Base-by-base conservation (phyloP, 192 early-diverging fungal genomes). In the Coemansia sp. region DNA sequence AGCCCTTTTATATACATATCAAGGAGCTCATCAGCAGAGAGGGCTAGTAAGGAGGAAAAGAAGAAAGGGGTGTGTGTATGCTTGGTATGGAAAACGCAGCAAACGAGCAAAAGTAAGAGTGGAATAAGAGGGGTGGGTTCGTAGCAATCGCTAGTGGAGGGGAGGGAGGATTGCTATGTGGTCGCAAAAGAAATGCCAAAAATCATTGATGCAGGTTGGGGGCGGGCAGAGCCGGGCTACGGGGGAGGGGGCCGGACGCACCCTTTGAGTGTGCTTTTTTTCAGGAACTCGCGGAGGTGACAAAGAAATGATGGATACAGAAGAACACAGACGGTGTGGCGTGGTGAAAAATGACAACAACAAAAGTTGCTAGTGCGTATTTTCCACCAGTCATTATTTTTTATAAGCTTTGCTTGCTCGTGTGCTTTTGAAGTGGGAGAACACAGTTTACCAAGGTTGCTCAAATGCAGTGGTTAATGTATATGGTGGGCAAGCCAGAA, bases 1-100 rank as follows among this genome's bases (percentile, higher is more conserved):
- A 14, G 48, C 15, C 48, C 18, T 50, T 50, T 50, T 50, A 50
- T 27, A 50, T 19, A 27, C 24, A 30, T 15, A 50, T 50, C 48
- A 18, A 30, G 19, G 43, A 45, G 30, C 23, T 1, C 19, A 44
- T 19, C 15, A 44, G 43, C 17, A 1, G 25, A 27, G 24, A 50
- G 24, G 30, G 4, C 24, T 25, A n/a, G 11, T 12, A 3, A 50
- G 27, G 48, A 15, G 17, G 27, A 30, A 50, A 50, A 14, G 27
- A 13, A 30, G 11, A 50, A 50, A 50, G 1, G 3, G 34, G 11
- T 10, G 34, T 37, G 34, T 37, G 34, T 10, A 37, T 2, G 34
- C 34, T 37, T 37, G 34, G 34, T 37, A 37, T 37, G 34, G 34
- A 37, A 37, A 37, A 37, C 34, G 34, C 9, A 37, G 34, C 34